Evolutionary conservation across 768 basidiomycete species (phyloP).

Genomic region (Suillus brevipes): DNA sequence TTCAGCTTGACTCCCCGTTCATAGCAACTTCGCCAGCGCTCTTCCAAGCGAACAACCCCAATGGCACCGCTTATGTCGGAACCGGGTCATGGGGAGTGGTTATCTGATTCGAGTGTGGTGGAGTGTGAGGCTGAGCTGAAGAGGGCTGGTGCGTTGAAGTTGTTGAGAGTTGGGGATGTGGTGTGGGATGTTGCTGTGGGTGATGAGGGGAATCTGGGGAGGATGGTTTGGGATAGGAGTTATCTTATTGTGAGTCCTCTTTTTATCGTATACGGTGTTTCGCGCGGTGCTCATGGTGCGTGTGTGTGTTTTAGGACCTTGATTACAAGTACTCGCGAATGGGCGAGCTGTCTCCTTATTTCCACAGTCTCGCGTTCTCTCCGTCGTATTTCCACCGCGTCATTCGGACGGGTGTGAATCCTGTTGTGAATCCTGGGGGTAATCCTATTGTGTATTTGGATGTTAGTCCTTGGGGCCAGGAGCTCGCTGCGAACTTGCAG

Average conservation of each 20-base stretch:
- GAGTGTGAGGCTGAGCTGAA: constrained; percentile 83
- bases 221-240: constrained; percentile 85
- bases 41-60: constrained; percentile 20
- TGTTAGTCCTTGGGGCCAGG: constrained; percentile 74
- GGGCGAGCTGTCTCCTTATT: constrained; percentile 78
- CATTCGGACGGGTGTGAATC: constrained; percentile 53
- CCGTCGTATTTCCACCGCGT: constrained; percentile 91
- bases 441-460: constrained; percentile 75
- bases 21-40: constrained; percentile 33
- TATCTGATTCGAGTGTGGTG: constrained; percentile 77
- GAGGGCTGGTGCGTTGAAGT: constrained; percentile 58
- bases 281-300: constrained; percentile 10
- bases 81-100: constrained; percentile 61
- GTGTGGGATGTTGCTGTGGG: constrained; percentile 87
- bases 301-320: constrained; percentile 57
- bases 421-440: constrained; percentile 41
- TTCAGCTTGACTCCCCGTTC: constrained; percentile 39
- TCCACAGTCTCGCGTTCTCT: constrained; percentile 77
- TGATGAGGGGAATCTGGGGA: constrained; percentile 83
- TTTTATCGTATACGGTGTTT: neutral
- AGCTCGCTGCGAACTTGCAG: constrained; percentile 73
- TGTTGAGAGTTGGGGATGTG: constrained; percentile 76
- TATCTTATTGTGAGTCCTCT: constrained; percentile 64
- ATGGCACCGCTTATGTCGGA: constrained; percentile 19
- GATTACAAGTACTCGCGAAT: constrained; percentile 78